Percentiles rank a stretch among this genome's conserved stretches.
Conservation (phyloP, 805 yeast genomes). For the Myxozyma mucilagina region DNA sequence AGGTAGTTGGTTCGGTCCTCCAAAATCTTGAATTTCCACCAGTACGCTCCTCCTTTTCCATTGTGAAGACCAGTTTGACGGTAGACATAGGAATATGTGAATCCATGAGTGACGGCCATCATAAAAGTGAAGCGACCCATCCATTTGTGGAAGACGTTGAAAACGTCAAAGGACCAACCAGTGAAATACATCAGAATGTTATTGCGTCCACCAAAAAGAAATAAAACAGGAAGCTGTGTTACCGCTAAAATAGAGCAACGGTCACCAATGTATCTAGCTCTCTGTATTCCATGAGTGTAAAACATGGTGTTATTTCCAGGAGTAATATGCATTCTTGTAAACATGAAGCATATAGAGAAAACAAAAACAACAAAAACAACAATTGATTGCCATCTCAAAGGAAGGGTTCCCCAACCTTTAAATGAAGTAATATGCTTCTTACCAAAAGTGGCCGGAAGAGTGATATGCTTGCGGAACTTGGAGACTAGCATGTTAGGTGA, state of each 20-base stretch:
- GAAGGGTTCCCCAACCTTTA: slow-evolving; percentile 34
- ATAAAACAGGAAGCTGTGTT: slow-evolving; percentile 51
- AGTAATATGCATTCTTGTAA: slow-evolving; percentile 21
- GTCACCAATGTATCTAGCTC: slow-evolving; percentile 12
- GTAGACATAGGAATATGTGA: slow-evolving; percentile 53
- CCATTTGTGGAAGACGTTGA: slow-evolving; percentile 67
- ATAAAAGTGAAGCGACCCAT: slow-evolving; percentile 52
- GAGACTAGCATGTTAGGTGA: slow-evolving; percentile 4
- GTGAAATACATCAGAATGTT: slow-evolving; percentile 63
- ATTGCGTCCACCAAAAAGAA: slow-evolving; percentile 71
- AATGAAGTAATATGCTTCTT: slow-evolving; percentile 34
- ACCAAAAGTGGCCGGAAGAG: slow-evolving; percentile 38
- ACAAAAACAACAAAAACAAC: slow-evolving; percentile 41
- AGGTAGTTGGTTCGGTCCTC: slow-evolving; percentile 20
- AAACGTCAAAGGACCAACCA: slow-evolving; percentile 63
- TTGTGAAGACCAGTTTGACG: slow-evolving; percentile 31
- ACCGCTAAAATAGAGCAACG: slow-evolving; percentile 35
- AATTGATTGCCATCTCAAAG: slow-evolving; percentile 46
- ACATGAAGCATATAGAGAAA: slow-evolving; percentile 39
- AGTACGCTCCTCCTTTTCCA: slow-evolving; percentile 38
- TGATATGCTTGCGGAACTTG: slow-evolving; percentile 32
- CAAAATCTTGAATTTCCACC: slow-evolving; percentile 35
- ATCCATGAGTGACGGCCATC: slow-evolving; percentile 56
- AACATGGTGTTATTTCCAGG: not conserved
- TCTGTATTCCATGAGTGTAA: not conserved